A percentile compares a stretch with the other conserved stretches of the same genome.
These are phyloP conservation scores for Saccharomyces mikatae DNA, from an alignment of 805 yeast species.

Conservation along the genomic window DNA sequence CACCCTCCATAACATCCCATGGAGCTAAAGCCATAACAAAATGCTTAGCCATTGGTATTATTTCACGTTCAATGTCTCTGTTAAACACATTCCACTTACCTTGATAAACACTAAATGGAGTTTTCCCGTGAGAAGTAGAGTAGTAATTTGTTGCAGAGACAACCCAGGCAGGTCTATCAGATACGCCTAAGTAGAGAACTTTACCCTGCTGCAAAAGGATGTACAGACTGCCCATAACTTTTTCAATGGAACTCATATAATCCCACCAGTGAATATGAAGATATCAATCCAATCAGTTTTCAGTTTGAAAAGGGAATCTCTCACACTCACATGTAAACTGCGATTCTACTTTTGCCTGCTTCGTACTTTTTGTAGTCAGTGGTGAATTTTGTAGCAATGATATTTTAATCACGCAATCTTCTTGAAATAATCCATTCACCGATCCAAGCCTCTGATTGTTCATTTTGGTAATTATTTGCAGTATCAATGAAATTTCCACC, in stretches of 20 bases:
- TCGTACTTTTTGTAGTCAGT: slow-evolving; percentile 3
- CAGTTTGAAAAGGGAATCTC: slow-evolving; percentile 9
- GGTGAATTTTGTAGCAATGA: slow-evolving; percentile 16
- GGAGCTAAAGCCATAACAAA: slow-evolving; percentile 21
- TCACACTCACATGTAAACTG: slow-evolving; percentile 6
- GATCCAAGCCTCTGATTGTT: slow-evolving; percentile 18
- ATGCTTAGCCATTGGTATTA: slow-evolving; percentile 17
- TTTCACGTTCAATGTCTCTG: slow-evolving; percentile 20
- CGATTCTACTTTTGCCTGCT: slow-evolving; percentile 3
- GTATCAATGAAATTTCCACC: slow-evolving; percentile 22
- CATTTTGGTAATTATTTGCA: slow-evolving; percentile 15
- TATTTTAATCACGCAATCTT: slow-evolving; percentile 14
- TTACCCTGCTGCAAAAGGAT: slow-evolving; percentile 14
- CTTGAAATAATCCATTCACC: slow-evolving; percentile 23
- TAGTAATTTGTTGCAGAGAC: slow-evolving; percentile 12
- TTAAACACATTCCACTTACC: slow-evolving; percentile 16
- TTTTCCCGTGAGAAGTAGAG: slow-evolving; percentile 13
- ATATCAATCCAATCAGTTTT: slow-evolving; percentile 19
- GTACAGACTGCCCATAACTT: slow-evolving; percentile 16
- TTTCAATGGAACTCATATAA: slow-evolving; percentile 15
- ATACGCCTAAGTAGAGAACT: slow-evolving; percentile 17
- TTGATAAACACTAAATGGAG: slow-evolving; percentile 19
- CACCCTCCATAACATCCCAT: slow-evolving; percentile 20
- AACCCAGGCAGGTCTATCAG: slow-evolving; percentile 22
- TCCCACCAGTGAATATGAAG: slow-evolving; percentile 21